Percentiles rank a stretch among this genome's conserved stretches.
Evolutionary conservation across 1,284 basidiomycete species (phyloP).

Genomic region (Leccinum proximum): DNA sequence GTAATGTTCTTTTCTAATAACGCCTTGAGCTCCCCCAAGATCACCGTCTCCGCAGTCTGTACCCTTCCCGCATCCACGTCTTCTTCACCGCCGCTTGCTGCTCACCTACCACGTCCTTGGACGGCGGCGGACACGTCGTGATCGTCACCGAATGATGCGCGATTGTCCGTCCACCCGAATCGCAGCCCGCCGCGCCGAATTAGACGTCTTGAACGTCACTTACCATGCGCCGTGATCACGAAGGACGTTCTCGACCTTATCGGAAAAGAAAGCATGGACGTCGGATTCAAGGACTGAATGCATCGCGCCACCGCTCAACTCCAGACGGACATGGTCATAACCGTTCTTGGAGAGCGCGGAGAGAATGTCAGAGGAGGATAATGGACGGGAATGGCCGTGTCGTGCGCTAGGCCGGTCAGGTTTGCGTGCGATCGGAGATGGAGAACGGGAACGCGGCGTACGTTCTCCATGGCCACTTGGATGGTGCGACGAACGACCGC

Average conservation of each 20-base stretch:
- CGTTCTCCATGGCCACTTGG: constrained; percentile 16
- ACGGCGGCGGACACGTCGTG: constrained; percentile 50
- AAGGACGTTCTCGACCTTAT: constrained; percentile 63
- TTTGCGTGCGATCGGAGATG: constrained; percentile 42
- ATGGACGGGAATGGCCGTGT: constrained; percentile 33
- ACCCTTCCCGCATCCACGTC: constrained; percentile 53
- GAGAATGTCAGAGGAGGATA: constrained; percentile 50
- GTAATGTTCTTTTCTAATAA: constrained; percentile 69
- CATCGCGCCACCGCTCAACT: constrained; percentile 45
- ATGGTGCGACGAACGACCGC: constrained; percentile 23
- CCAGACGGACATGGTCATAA: constrained; percentile 60
- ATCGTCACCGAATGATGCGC: constrained; percentile 59
- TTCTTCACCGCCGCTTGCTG: constrained; percentile 35
- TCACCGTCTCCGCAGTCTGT: constrained; percentile 50
- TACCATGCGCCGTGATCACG: constrained; percentile 68
- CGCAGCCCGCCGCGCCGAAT: constrained; percentile 59
- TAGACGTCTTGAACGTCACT: constrained; percentile 59
- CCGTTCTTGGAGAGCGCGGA: constrained; percentile 57
- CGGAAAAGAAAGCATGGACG: constrained; percentile 55
- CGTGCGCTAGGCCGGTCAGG: constrained; percentile 36
- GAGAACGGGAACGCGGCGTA: constrained; percentile 39
- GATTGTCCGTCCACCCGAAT: constrained; percentile 49
- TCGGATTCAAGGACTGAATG: constrained; percentile 61
- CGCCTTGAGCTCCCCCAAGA: constrained; percentile 59
- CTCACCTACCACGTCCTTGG: constrained; percentile 38